Evolutionary conservation across 306 rosid genomes (phyloP).

Genomic region (Quercus bicolor): DNA sequence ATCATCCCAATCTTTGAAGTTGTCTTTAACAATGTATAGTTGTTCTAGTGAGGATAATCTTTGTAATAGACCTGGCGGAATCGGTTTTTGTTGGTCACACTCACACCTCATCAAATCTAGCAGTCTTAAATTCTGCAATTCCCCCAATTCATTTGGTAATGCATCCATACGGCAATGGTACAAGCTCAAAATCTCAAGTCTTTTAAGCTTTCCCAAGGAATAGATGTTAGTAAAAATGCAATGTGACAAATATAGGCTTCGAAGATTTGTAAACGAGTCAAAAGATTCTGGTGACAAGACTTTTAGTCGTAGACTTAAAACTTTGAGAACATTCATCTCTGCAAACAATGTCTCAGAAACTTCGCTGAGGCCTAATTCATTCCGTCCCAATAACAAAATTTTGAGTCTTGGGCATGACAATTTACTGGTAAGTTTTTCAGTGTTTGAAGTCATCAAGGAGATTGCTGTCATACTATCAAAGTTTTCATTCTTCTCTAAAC

Average conservation of each 20-base stretch:
- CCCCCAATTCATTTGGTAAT: neutral
- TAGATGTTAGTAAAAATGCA: neutral
- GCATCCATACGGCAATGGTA: rapidly evolving
- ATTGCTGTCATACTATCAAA: neutral
- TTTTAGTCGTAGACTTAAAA: neutral
- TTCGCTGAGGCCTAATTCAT: neutral
- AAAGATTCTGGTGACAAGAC: neutral
- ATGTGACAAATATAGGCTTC: rapidly evolving
- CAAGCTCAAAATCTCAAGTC: slow-evolving; percentile 19
- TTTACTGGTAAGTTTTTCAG: neutral
- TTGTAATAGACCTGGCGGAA: too few relatives aligned
- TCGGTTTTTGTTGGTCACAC: too few relatives aligned
- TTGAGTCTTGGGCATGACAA: slow-evolving; percentile 12
- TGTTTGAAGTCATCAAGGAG: neutral
- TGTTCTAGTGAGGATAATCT: too few relatives aligned
- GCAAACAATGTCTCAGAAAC: neutral
- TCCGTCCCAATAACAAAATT: neutral
- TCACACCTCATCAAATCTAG: too few relatives aligned
- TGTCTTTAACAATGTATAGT: too few relatives aligned
- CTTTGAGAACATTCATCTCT: neutral
- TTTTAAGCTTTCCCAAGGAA: neutral
- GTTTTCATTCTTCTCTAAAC: neutral
- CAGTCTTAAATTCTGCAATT: too few relatives aligned
- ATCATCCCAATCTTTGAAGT: too few relatives aligned
- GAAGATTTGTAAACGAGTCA: neutral